These are phyloP conservation scores for Fraxinus paxiana DNA, from an alignment of 305 asterid species.

Conservation along the genomic window DNA sequence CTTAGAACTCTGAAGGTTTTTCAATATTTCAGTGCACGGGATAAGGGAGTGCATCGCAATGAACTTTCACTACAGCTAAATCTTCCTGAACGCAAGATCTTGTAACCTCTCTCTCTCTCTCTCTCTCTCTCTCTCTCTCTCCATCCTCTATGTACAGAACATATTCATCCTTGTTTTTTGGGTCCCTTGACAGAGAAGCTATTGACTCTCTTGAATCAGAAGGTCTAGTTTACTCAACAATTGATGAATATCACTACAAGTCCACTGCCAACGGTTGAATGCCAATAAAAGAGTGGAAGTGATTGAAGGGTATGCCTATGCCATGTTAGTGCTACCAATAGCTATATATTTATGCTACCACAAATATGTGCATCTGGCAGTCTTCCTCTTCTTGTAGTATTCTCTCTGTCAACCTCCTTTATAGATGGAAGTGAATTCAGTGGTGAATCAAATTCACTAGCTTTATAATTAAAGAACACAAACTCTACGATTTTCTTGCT, in stretches of 20 bases:
- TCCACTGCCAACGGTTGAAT: constrained; percentile 58
- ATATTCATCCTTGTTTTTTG: constrained; percentile 21
- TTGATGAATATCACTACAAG: constrained; percentile 66
- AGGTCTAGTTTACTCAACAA: constrained; percentile 60
- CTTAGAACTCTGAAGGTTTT: constrained; percentile 15
- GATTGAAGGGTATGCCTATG: neutral
- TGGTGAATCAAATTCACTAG: neutral
- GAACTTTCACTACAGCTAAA: constrained; percentile 49
- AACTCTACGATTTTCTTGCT: neutral
- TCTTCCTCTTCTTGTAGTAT: neutral
- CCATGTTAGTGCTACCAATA: neutral
- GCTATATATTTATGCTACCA: constrained; percentile 1
- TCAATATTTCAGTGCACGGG: constrained; percentile 42
- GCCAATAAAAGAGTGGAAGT: neutral
- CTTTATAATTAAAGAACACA: neutral
- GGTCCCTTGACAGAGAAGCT: constrained; percentile 47
- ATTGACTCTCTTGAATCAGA: constrained; percentile 55
- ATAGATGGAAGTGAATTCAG: neutral
- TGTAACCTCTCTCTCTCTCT: constrained; percentile 33
- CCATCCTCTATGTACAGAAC: constrained; percentile 11
- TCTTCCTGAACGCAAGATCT: constrained; percentile 44
- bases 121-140: constrained; percentile 21
- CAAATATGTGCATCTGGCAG: neutral
- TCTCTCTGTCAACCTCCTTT: neutral
- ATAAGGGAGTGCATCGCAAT: constrained; percentile 49